Percentiles rank a stretch among this genome's conserved stretches.
These are phyloP conservation scores for Prototheca wickerhamii DNA, from an alignment of 163 green algal genomes.

Conservation along the genomic window DNA sequence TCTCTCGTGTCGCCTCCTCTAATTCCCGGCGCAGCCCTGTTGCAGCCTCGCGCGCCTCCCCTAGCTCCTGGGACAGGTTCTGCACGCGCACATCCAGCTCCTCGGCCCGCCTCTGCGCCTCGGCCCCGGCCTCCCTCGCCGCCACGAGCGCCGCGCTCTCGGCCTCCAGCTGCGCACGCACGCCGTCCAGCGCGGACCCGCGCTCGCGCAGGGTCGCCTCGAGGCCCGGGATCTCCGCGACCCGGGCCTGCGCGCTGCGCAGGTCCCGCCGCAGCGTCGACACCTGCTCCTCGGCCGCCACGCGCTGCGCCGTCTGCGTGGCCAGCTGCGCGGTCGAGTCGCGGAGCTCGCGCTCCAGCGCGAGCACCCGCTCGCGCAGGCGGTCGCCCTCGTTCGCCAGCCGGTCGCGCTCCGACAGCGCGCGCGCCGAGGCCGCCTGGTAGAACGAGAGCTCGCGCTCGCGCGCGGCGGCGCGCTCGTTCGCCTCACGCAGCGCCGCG, in stretches of 20 bases:
- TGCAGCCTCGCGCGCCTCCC: background rate
- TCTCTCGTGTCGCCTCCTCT: constrained; percentile 2
- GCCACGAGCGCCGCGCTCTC: constrained; percentile 1
- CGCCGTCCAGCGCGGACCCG: no score
- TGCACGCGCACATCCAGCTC: constrained; percentile 4
- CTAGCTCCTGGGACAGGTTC: background rate
- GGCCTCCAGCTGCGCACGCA: no score
- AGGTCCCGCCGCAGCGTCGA: background rate
- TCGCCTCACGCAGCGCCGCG: constrained; percentile 7
- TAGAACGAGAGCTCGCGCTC: constrained; percentile 35
- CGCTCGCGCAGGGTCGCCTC: no score
- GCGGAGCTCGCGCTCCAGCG: constrained; percentile 6
- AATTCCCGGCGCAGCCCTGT: background rate
- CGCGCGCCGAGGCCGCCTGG: constrained; percentile 23
- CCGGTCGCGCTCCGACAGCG: constrained; percentile 26
- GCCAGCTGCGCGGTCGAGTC: background rate
- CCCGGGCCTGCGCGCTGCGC: background rate
- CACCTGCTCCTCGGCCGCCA: background rate
- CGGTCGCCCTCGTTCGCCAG: constrained; percentile 24
- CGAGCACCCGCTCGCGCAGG: constrained; percentile 14
- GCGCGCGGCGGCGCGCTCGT: constrained; percentile 8
- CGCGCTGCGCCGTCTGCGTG: background rate
- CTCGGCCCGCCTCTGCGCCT: constrained; percentile 9
- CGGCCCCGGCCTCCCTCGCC: constrained; percentile 9
- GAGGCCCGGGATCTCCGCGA: no score